Evolutionary conservation across 768 basidiomycete genomes (phyloP).

Genomic region (Leccinum sublutescens): DNA sequence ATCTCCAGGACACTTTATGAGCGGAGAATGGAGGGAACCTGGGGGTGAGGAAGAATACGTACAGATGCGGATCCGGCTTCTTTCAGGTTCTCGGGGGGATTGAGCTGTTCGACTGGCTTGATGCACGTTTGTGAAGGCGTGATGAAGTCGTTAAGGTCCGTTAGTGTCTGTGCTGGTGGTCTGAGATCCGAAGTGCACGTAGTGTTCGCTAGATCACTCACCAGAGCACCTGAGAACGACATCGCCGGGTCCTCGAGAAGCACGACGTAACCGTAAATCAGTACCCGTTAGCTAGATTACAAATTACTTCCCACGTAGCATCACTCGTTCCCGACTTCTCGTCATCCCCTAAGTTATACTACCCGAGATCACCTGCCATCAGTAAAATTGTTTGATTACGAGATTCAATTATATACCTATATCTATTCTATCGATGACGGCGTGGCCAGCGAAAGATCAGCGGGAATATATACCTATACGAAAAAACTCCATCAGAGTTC

Average conservation of each 20-base stretch:
- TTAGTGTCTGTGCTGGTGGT: slow-evolving; percentile 60
- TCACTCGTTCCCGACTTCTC: too few relatives aligned
- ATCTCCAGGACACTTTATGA: slow-evolving; percentile 51
- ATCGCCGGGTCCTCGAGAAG: slow-evolving; percentile 36
- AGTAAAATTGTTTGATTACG: too few relatives aligned
- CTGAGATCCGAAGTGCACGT: slow-evolving; percentile 7
- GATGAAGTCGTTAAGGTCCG: slow-evolving; percentile 96
- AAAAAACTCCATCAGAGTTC: too few relatives aligned
- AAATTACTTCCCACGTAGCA: background rate
- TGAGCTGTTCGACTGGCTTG: slow-evolving; percentile 77
- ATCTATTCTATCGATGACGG: too few relatives aligned
- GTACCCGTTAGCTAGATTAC: background rate
- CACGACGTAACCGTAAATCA: background rate
- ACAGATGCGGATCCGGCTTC: slow-evolving; percentile 46
- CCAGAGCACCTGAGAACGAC: slow-evolving; percentile 87
- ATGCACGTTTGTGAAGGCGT: slow-evolving; percentile 96
- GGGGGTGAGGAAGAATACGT: slow-evolving; percentile 14
- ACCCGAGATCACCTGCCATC: too few relatives aligned
- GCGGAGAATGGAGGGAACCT: background rate
- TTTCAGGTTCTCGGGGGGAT: slow-evolving; percentile 39
- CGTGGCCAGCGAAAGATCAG: too few relatives aligned
- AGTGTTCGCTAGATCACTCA: slow-evolving; percentile 33
- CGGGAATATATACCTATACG: too few relatives aligned
- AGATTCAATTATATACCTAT: too few relatives aligned
- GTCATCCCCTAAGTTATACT: too few relatives aligned